Conservation (phyloP, 2,329 filamentous ascomycete genomes). For the Colletotrichum magnum region DNA sequence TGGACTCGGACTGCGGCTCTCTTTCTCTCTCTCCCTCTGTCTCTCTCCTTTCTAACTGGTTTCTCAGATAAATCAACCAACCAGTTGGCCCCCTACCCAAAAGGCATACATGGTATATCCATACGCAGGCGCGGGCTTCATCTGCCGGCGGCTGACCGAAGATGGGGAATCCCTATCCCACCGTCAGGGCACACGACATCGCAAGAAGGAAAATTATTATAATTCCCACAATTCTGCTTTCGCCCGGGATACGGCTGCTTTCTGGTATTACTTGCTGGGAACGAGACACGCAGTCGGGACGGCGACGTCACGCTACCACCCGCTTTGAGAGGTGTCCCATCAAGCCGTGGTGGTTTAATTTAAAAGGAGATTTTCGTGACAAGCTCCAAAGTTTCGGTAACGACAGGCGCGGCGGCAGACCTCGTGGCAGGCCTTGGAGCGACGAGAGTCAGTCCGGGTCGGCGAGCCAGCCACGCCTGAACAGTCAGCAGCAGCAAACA, state of each 20-base stretch:
- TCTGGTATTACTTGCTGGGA: no score
- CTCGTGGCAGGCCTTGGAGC: slow-evolving; percentile 28
- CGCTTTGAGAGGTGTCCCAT: neutral
- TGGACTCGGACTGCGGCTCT: slow-evolving; percentile 17
- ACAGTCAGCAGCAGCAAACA: slow-evolving; percentile 8
- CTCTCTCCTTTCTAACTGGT: no score
- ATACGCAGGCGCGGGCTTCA: slow-evolving; percentile 12
- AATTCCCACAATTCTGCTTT: neutral
- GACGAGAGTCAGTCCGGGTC: slow-evolving; percentile 7
- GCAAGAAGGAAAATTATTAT: neutral
- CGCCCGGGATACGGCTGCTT: slow-evolving; percentile 17
- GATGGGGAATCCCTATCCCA: slow-evolving; percentile 18
- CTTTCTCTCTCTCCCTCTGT: neutral
- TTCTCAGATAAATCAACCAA: slow-evolving; percentile 9
- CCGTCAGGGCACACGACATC: slow-evolving; percentile 1
- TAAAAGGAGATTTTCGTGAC: neutral
- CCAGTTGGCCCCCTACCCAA: neutral
- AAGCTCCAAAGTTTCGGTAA: neutral
- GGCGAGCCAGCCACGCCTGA: slow-evolving; percentile 13
- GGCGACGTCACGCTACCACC: slow-evolving; percentile 4
- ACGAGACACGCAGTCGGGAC: slow-evolving; percentile 1
- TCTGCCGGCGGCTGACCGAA: slow-evolving; percentile 27
- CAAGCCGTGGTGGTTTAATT: slow-evolving; percentile 25
- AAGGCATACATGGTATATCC: neutral
- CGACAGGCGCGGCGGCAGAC: neutral